These are phyloP conservation scores for Gossypium aridum DNA, from an alignment of 441 rosid species.

Conservation along the genomic window DNA sequence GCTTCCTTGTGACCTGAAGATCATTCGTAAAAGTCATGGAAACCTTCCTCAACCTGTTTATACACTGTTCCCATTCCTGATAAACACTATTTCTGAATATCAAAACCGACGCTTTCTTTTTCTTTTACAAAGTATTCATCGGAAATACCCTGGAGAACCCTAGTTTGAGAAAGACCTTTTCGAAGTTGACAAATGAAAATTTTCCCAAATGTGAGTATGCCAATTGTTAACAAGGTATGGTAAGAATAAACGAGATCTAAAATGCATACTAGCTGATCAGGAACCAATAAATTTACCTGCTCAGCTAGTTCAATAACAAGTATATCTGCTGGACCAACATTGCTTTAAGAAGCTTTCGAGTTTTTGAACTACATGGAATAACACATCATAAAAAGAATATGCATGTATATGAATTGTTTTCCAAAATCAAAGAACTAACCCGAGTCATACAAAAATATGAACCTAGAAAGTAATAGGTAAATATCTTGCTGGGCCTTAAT, in stretches of 20 bases:
- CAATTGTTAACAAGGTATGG: neutral
- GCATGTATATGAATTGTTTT: neutral
- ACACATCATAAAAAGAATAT: conserved; percentile 4
- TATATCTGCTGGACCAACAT: conserved; percentile 68
- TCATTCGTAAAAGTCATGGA: too few relatives aligned
- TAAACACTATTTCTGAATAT: too few relatives aligned
- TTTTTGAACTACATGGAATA: conserved; percentile 57
- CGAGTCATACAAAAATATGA: conserved; percentile 78
- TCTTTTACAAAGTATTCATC: too few relatives aligned
- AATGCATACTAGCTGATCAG: neutral
- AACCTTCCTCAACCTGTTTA: too few relatives aligned
- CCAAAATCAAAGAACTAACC: conserved; percentile 32
- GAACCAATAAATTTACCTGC: conserved; percentile 36
- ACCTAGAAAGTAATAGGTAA: conserved; percentile 75
- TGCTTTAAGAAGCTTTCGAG: conserved; percentile 67
- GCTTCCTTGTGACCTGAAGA: too few relatives aligned
- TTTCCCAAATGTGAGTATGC: neutral
- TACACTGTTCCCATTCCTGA: too few relatives aligned
- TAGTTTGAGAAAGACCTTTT: conserved; percentile 75
- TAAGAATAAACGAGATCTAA: neutral
- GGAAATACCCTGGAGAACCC: conserved; percentile 65
- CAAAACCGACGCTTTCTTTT: too few relatives aligned
- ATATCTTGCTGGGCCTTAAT: conserved; percentile 80
- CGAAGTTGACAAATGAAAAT: conserved; percentile 52
- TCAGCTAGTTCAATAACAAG: conserved; percentile 90